These are phyloP conservation scores for Gossypium sturtianum DNA, from an alignment of 345 rosid genomes.

Conservation along the genomic window DNA sequence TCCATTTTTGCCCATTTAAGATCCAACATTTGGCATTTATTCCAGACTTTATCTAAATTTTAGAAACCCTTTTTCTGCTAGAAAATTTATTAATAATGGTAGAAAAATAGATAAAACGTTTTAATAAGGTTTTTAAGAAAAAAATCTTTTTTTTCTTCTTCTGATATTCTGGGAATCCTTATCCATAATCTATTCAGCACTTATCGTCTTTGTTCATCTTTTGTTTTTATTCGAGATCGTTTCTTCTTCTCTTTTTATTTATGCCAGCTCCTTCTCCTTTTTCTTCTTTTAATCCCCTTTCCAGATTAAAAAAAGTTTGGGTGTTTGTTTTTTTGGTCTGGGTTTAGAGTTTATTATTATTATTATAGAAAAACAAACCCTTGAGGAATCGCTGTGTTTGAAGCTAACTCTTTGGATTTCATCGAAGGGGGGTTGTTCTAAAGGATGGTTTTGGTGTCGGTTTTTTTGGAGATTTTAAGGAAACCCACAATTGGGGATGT, in stretches of 20 bases:
- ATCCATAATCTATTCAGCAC: conserved; percentile 25
- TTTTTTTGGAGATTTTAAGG: conserved; percentile 43
- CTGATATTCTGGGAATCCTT: conserved; percentile 53
- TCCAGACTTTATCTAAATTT: neutral
- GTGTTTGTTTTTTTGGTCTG: neutral
- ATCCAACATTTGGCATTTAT: neutral
- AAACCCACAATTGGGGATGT: conserved; percentile 43
- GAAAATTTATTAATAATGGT: neutral
- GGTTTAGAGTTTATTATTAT: conserved; percentile 3
- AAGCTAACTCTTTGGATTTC: no score
- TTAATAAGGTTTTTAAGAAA: neutral
- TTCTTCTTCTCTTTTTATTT: neutral
- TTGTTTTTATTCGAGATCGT: neutral
- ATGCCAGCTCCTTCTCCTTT: no score
- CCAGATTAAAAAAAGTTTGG: neutral
- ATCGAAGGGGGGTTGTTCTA: neutral
- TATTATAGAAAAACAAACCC: conserved; percentile 16
- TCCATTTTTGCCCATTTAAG: neutral
- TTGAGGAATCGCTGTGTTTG: neutral
- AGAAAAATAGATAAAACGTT: neutral
- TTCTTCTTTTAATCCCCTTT: neutral
- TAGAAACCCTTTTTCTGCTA: neutral
- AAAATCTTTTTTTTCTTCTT: neutral
- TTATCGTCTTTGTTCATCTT: neutral
- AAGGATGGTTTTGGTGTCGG: conserved; percentile 45